phyloP scores from a whole-genome alignment of 176 grass and related monocot species.

The Elymus sibiricus region DNA sequence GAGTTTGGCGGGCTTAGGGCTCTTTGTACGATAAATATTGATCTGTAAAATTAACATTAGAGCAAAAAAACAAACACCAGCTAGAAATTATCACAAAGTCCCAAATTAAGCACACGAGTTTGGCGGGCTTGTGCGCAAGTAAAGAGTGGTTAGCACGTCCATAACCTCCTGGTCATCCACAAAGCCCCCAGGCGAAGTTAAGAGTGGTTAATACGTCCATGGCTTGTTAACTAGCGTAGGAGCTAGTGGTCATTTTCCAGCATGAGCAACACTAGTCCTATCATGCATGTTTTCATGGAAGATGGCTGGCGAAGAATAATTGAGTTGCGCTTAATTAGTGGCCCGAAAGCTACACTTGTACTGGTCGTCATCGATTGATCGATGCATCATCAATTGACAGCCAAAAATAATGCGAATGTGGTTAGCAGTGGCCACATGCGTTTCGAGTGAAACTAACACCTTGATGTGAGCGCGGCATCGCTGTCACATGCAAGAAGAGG shows the following conservation, averaged over 20 bases:
- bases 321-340: constrained; percentile 5
- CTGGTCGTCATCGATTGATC: neutral
- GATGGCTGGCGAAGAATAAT: neutral
- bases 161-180: neutral
- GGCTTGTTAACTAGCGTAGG: neutral
- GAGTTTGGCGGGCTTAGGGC: no score
- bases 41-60: neutral
- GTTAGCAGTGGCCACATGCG: neutral
- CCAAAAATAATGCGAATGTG: neutral
- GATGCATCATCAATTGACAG: neutral
- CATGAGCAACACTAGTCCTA: neutral
- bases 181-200: neutral
- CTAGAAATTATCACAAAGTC: neutral
- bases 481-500: constrained; percentile 18
- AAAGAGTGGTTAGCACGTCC: constrained; percentile 37
- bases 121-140: neutral
- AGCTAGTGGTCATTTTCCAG: constrained; percentile 31
- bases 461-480: neutral
- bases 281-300: neutral
- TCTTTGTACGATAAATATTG: no score
- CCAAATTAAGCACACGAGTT: neutral
- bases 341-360: constrained; percentile 32
- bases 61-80: neutral
- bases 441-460: constrained; percentile 16
- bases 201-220: constrained; percentile 44